Evolutionary conservation across 2,329 filamentous ascomycete species (phyloP), one percentile per base, ranked within the genome.

Genomic region (Microsporum audouinii): DNA sequence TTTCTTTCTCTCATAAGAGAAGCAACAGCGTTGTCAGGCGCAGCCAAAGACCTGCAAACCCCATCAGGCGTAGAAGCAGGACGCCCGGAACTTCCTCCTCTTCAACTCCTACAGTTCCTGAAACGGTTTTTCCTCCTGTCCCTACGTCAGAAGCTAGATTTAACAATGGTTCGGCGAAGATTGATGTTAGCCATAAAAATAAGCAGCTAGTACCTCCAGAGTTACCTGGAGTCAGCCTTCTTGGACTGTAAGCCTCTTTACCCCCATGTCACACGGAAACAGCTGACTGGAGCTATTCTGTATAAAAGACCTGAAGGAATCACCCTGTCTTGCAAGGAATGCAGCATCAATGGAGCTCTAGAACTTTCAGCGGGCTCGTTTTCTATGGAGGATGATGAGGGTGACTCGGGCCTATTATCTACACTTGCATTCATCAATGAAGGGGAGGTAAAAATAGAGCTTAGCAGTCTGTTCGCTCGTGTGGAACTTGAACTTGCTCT

Each of bases 401-500:
- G 43, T 10, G 12, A 36, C 14, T 61, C 66, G 8, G 38, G 55
- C 3, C 14, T 65, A 3, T 47, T 58, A 12, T 59, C 61, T n/a
- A 45, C 62, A n/a, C 49, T 65, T 8, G 38, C 58, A 17, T 68
- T 66, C 60, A 63, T 68, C 55, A 39, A 64, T n/a, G 38, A 67
- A 34, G 66, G 66, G 2, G 53, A 41, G n/a, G 45, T 68, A 4
- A 62, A 66, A 39, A 60, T 66, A 3, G 58, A 63, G 33, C 61
- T 65, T 2, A 64, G 63, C 6, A 57, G 60, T 10, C 45, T 68
- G 27, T 66, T 63, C 39, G 62, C 66, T 7, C 65, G 65, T 31
- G 60, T 68, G 55, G 65, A 68, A 39, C 64, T 68, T 38, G 63
- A 56, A 2, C 41, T 65, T n/a, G 61, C 63, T 41, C 39, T 67